A percentile compares a stretch with the other conserved stretches of the same genome.
These are phyloP conservation scores for Neurospora sp. DNA, from an alignment of 495 filamentous ascomycete species.

Conservation along the genomic window DNA sequence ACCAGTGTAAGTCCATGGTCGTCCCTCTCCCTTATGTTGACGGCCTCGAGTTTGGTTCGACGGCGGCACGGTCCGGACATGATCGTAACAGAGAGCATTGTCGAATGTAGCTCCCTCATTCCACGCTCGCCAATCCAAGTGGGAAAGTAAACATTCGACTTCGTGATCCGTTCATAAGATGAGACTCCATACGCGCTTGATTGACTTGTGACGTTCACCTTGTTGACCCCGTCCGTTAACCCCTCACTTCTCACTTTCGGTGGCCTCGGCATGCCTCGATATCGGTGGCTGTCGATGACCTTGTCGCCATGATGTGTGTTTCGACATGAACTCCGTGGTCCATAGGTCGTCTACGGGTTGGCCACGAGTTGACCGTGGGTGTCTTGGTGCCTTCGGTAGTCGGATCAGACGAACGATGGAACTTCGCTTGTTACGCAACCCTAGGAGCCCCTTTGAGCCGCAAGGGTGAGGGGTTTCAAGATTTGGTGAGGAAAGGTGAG, in stretches of 20 bases:
- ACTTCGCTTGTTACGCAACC: conserved; percentile 19
- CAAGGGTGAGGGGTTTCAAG: conserved; percentile 1
- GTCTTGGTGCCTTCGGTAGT: not conserved
- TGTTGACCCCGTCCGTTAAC: not conserved
- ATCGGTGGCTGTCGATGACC: not conserved
- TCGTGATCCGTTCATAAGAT: not conserved
- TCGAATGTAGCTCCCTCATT: not conserved
- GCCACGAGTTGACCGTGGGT: not conserved
- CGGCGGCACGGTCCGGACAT: not conserved
- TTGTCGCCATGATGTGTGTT: not conserved
- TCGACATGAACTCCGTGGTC: not conserved
- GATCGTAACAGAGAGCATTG: not conserved
- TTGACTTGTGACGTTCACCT: not conserved
- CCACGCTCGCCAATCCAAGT: not conserved
- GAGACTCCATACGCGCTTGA: not conserved
- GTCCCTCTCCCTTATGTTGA: not conserved
- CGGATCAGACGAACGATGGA: conserved; percentile 27
- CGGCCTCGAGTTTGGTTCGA: not conserved
- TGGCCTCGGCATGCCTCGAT: not conserved
- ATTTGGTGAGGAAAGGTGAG: not conserved
- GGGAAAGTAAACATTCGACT: not conserved
- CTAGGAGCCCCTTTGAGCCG: conserved; percentile 13
- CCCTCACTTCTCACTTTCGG: not conserved
- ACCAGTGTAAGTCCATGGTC: not conserved
- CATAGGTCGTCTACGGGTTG: not conserved